Evolutionary conservation across 768 basidiomycete genomes (phyloP), one percentile per base, ranked within the genome.

Genomic region (Termitomyces sp.): DNA sequence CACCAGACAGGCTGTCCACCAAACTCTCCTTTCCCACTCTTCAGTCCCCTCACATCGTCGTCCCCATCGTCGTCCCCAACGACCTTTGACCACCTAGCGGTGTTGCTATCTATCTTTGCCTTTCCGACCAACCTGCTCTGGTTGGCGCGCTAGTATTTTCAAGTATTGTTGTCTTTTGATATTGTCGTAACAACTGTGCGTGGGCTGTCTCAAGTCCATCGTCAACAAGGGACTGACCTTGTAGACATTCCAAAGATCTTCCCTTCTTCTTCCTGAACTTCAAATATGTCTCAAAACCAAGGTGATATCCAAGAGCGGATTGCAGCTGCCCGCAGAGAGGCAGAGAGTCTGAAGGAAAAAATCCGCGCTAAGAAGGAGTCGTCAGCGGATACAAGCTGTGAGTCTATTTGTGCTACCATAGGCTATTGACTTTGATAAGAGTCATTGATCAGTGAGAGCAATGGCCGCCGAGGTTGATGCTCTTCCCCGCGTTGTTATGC

Each of bases 381-480:
- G 62, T 93, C 95, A 53, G 95, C 93, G n/a, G 96, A 99, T 77
- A 97, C 96, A 18, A 96, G 92, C 71, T 79, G 96, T 99, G 72
- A 78, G 95, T 88, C 35, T 33, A 60, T 48, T 39, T 55, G 53
- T 53, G 56, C 56, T 33, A 35, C 63, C 39, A 36, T 54, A n/a
- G 33, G 58, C 57, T 50, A 44, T 36, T 36, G 36, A 35, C 57
- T 49, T 66, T 69, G 53, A 71, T 66, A 58, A 62, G 51, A 38
- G 49, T 58, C 32, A 51, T 28, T 44, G 57, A 55, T 33, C 71
- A 99, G 96, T 99, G 70, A 91, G 95, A 55, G 94, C 94, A n/a
- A 97, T 98, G 94, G 94, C 96, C 28, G 89, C 90, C 45, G 97
- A 99, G 72, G 92, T 98, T 45, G 95, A 97, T 66, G 89, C 94